Evolutionary conservation across 345 rosid genomes (phyloP).

Genomic region (Lenwebbia sp.): DNA sequence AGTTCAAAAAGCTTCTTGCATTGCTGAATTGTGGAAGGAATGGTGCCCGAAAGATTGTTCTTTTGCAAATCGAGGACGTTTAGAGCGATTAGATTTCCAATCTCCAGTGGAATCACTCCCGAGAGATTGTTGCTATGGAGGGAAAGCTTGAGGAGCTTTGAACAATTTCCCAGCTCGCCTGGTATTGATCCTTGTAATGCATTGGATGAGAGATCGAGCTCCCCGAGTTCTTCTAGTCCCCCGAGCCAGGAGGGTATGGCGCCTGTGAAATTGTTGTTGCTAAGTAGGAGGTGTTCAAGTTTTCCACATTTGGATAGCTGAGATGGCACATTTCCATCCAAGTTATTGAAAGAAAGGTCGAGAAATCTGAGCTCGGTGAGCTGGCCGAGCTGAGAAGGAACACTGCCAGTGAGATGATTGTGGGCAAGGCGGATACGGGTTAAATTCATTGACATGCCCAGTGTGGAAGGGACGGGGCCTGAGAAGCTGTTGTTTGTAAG

Average conservation of each 20-base stretch:
- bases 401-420: constrained; percentile 50
- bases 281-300: constrained; percentile 59
- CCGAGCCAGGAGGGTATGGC: constrained; percentile 72
- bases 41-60: constrained; percentile 64
- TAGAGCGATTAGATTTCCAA: constrained; percentile 63
- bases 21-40: constrained; percentile 58
- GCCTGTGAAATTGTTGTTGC: constrained; percentile 48
- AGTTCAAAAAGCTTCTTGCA: constrained; percentile 69
- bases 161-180: constrained; percentile 52
- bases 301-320: constrained; percentile 39
- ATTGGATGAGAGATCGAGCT: constrained; percentile 72
- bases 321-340: constrained; percentile 42
- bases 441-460: constrained; percentile 46
- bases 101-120: constrained; percentile 51
- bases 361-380: constrained; percentile 50
- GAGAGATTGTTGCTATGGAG: constrained; percentile 53
- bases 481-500: constrained; percentile 70
- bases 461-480: constrained; percentile 44
- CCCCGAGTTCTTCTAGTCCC: constrained; percentile 50
- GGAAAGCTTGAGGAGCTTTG: constrained; percentile 54
- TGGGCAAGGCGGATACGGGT: constrained; percentile 63
- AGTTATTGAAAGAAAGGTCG: constrained; percentile 64
- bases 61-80: constrained; percentile 61
- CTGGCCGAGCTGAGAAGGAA: constrained; percentile 51
- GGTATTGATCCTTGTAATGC: constrained; percentile 54